Evolutionary conservation across 2,329 filamentous ascomycete genomes (phyloP), one percentile per base, ranked within the genome.

Genomic region (Metarhizium guizhouense): DNA sequence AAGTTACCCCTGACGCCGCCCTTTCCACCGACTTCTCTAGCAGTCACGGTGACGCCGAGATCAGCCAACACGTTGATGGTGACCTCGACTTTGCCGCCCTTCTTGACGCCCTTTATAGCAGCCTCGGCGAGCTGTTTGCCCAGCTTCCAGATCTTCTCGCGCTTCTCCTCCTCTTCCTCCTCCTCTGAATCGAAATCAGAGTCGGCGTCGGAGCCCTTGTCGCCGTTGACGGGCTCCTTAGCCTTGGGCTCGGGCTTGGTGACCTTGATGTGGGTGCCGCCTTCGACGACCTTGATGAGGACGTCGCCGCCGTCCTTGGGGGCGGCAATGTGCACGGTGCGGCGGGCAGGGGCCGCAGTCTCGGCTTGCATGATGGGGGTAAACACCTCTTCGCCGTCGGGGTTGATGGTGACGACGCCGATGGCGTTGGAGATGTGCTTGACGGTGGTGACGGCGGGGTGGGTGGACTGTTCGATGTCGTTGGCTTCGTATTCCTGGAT

Each of bases 381-480:
- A 76, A 97, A 96, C 58, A 83, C 76, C 61, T 88, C 85, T 57
- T 83, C 78, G 51, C 79, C 79, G 51, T 85, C 77, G 45, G 72
- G 67, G 62, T 72, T 79, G 56, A 83, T 75, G 63, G 85, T 83
- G 60, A 95, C 80, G 54, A 97, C 87, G 70, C 94, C 94, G 60
- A 99, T 88, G 59, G 93, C 88, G 68, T 92, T 88, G 64, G 84
- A 80, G 60, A 95, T 85, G 76, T 99, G 94, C 65, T 91, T 90
- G 53, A 95, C 91, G 16, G 92, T 93, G 38, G 93, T 96, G 61
- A 99, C 91, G 68, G 91, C 90, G 53, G 94, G 87, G 78, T 99
- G 93, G 51, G 91, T 95, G 60, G 90, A 95, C 79, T 96, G 92
- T 70, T 95, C 89, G 64, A 99, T 95, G 69, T 97, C 93, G 62